These are phyloP conservation scores for Hanseniaspora jakobsenii DNA, from an alignment of 805 yeast genomes.

Conservation along the genomic window DNA sequence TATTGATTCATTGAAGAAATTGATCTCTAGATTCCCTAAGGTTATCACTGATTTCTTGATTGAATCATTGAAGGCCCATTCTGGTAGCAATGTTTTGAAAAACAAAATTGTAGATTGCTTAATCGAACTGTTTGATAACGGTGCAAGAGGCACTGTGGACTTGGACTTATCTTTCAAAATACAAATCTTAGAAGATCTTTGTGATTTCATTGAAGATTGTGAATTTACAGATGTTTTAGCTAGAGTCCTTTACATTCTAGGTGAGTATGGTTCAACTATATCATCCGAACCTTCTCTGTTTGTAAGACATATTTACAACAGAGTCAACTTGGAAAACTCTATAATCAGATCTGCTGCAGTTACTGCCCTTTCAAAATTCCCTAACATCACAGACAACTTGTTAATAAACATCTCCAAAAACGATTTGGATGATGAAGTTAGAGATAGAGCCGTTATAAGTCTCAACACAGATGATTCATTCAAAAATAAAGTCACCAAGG, in stretches of 20 bases:
- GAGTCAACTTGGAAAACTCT: constrained; percentile 92
- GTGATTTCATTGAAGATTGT: constrained; percentile 97
- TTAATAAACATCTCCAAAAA: constrained; percentile 63
- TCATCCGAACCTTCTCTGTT: constrained; percentile 67
- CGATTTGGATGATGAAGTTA: constrained; percentile 91
- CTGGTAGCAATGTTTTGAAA: constrained; percentile 79
- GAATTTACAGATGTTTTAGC: constrained; percentile 89
- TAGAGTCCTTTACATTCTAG: constrained; percentile 81
- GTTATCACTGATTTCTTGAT: constrained; percentile 70
- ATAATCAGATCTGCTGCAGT: constrained; percentile 94
- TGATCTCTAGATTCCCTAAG: constrained; percentile 86
- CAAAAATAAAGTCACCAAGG: constrained; percentile 39
- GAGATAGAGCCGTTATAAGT: constrained; percentile 90
- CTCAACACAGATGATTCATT: constrained; percentile 31
- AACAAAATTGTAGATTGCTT: constrained; percentile 83
- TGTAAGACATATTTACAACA: constrained; percentile 90
- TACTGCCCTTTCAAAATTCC: constrained; percentile 77
- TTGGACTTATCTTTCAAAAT: constrained; percentile 63
- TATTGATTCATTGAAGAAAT: constrained; percentile 84
- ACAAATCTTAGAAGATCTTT: constrained; percentile 69
- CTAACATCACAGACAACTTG: constrained; percentile 51
- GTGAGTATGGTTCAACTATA: constrained; percentile 77
- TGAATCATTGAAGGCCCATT: constrained; percentile 67
- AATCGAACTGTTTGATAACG: constrained; percentile 64
- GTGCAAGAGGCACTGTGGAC: neutral